A percentile compares a stretch with the other conserved stretches of the same genome.
Evolutionary conservation across 805 yeast species (phyloP).

Genomic region (Nakazawaea wyomingensis): DNA sequence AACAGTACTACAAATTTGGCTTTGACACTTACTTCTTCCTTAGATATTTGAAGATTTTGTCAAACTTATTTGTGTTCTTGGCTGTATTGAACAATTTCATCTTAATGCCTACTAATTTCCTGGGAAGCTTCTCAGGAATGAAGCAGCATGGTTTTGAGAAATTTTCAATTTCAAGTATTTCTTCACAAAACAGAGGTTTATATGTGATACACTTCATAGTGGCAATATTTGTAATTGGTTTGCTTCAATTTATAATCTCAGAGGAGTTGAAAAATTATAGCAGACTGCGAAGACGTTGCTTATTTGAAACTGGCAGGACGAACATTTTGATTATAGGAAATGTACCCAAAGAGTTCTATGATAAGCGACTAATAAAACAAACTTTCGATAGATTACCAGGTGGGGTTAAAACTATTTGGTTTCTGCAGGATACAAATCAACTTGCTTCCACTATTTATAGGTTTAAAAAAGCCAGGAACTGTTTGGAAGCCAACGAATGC

Average conservation of each 20-base stretch:
- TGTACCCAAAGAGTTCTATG: conserved; percentile 33
- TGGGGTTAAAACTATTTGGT: conserved; percentile 55
- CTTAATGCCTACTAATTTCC: conserved; percentile 58
- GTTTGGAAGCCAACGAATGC: conserved; percentile 36
- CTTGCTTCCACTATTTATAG: conserved; percentile 22
- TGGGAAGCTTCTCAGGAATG: conserved; percentile 26
- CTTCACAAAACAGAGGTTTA: conserved; percentile 41
- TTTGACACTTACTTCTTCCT: conserved; percentile 73
- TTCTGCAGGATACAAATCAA: conserved; percentile 42
- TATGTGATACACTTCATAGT: conserved; percentile 61
- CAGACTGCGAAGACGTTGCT: conserved; percentile 39
- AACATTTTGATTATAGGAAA: conserved; percentile 35
- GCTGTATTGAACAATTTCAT: conserved; percentile 53
- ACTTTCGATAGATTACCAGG: conserved; percentile 43
- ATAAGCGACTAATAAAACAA: conserved; percentile 21
- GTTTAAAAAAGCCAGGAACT: conserved; percentile 23
- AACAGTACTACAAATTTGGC: conserved; percentile 48
- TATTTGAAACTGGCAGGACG: conserved; percentile 23
- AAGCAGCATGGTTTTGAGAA: conserved; percentile 50
- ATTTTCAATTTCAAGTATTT: conserved; percentile 67
- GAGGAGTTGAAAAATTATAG: conserved; percentile 52
- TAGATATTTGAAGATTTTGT: conserved; percentile 49
- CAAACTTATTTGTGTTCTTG: conserved; percentile 45
- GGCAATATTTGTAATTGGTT: conserved; percentile 46
- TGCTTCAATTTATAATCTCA: conserved; percentile 52